Base-by-base conservation (phyloP, 805 yeast genomes). In the Candida xiaguanensis region DNA sequence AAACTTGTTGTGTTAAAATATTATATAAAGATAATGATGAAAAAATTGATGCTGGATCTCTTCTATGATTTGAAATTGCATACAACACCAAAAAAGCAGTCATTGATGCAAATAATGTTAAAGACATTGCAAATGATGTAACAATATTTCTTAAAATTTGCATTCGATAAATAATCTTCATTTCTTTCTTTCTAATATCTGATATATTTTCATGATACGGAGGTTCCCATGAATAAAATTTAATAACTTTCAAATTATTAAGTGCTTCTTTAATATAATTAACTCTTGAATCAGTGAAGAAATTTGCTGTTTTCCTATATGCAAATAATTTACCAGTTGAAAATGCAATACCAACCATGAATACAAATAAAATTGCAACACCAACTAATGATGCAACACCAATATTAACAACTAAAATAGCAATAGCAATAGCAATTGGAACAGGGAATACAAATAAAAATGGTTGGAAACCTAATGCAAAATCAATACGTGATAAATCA, bases 151-250 rank as follows among this genome's bases (percentile, higher is more conserved):
- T 77, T 20, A 77, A 56, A 31, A 80, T 67, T 52, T 85, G 90
- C 68, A 87, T 75, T 38, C 63, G 67, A 45, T 79, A 72, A 43
- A 90, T 73, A 36, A 69, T 65, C 3, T 52, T 49, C 74, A 85
- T 80, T 61, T 89, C 97, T 15, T 65, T 53, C 0, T 55, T 51
- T 56, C 97, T 75, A 19, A 77, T 67, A 9, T 67, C 70, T 12
- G 76, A 53, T 25, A 90, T 73, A 38, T 72, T 65, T 8, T 70
- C 58, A 39, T 71, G 70, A 56, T 87, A 90, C 1, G 96, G 89
- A 23, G 70, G 70, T 61, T 90, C 97, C 96, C 96, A 90, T 1
- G 95, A 85, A 57, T 89, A 90, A 57, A 75, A 85, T 64, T 90
- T 90, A 58, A 90, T 85, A 56, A 82, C 73, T 53, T 85, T 86